Percentiles rank a stretch among this genome's conserved stretches.
Conservation (phyloP, 2,329 filamentous ascomycete species). For the Epichloe coenophiala region DNA sequence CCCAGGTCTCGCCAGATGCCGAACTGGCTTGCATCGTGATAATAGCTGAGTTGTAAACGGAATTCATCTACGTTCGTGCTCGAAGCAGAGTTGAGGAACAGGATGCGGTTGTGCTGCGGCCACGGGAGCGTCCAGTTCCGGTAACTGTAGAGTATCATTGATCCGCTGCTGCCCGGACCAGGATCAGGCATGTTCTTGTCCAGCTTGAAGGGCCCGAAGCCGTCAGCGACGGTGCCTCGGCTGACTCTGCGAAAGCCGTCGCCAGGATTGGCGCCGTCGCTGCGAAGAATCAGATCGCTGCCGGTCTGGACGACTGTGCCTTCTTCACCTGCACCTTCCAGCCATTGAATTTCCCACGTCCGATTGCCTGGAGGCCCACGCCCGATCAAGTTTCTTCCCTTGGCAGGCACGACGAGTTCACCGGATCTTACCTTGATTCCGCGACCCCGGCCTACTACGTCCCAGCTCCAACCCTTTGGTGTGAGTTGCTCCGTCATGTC, state of each 20-base stretch:
- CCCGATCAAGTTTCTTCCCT: slow-evolving; percentile 12
- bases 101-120: background rate
- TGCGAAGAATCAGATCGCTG: slow-evolving; percentile 9
- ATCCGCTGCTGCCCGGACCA: slow-evolving; percentile 1
- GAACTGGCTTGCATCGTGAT: too few species aligned
- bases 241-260: slow-evolving; percentile 6
- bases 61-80: fast-evolving
- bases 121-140: background rate
- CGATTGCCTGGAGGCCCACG: slow-evolving; percentile 9
- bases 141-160: slow-evolving; percentile 6
- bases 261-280: slow-evolving; percentile 7
- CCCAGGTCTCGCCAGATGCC: too few species aligned
- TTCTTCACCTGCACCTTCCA: slow-evolving; percentile 8
- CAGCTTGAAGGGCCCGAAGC: slow-evolving; percentile 5
- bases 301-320: slow-evolving; percentile 9
- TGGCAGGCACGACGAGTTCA: slow-evolving; percentile 11
- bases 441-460: slow-evolving; percentile 12
- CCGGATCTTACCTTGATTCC: slow-evolving; percentile 10
- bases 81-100: background rate
- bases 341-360: slow-evolving; percentile 6
- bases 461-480: slow-evolving; percentile 9
- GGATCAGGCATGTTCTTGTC: slow-evolving; percentile 10
- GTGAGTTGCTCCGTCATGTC: slow-evolving; percentile 11
- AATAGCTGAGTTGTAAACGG: too few species aligned
- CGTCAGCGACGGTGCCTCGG: slow-evolving; percentile 6